phyloP scores from a whole-genome alignment of 1,139 yeast genomes.

The Hemisphaericaspora lyxosophila region DNA sequence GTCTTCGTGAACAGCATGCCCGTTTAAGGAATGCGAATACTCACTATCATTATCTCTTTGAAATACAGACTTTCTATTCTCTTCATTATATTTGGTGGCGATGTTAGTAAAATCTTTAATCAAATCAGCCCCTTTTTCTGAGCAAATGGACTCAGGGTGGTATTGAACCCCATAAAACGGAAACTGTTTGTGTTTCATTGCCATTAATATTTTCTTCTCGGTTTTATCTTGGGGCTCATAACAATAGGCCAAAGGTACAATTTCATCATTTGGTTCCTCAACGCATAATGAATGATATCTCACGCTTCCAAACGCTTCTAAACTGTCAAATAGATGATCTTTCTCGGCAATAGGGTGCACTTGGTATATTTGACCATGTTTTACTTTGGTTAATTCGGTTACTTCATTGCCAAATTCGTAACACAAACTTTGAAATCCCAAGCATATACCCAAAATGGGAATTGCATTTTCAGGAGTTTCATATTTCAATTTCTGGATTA shows the following conservation, averaged over 20 bases:
- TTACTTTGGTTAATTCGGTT: slow-evolving; percentile 52
- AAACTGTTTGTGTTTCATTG: slow-evolving; percentile 55
- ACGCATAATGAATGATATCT: slow-evolving; percentile 88
- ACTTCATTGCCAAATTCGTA: slow-evolving; percentile 62
- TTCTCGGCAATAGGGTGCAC: slow-evolving; percentile 39
- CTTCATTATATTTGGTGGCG: slow-evolving; percentile 43
- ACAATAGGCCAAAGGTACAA: slow-evolving; percentile 61
- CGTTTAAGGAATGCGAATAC: slow-evolving; percentile 6
- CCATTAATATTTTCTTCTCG: slow-evolving; percentile 63
- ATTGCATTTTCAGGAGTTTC: slow-evolving; percentile 24
- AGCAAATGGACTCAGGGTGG: slow-evolving; percentile 95
- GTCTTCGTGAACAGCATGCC: slow-evolving; percentile 15
- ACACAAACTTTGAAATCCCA: slow-evolving; percentile 88
- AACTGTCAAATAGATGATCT: slow-evolving; percentile 16
- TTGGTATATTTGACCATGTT: slow-evolving; percentile 82
- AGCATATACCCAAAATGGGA: slow-evolving; percentile 87
- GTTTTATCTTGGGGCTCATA: slow-evolving; percentile 29
- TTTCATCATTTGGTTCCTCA: slow-evolving; percentile 23
- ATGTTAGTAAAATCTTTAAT: slow-evolving; percentile 61
- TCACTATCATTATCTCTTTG: slow-evolving; percentile 1
- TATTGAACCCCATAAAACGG: slow-evolving; percentile 96
- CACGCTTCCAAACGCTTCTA: slow-evolving; percentile 57
- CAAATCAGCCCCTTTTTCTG: slow-evolving; percentile 60
- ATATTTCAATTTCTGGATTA: slow-evolving; percentile 34
- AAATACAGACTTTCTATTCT: slow-evolving; percentile 13